Percentiles rank a stretch among this genome's conserved stretches.
Evolutionary conservation across 495 filamentous ascomycete species (phyloP).

Genomic region (Halenospora varia): DNA sequence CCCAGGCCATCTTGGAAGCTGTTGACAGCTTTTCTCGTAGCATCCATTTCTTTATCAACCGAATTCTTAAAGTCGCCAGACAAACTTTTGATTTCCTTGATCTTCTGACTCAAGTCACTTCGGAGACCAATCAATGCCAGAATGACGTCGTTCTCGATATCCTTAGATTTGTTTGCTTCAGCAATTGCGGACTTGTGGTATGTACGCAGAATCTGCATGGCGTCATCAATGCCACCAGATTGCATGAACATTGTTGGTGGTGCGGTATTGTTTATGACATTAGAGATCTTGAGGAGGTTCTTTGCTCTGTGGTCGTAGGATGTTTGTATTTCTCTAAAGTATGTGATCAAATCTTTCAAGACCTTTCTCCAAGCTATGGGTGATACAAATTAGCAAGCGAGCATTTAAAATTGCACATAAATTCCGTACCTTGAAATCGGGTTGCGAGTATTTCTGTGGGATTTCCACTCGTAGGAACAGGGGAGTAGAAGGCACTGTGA

Average conservation of each 20-base stretch:
- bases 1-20: conserved; percentile 76
- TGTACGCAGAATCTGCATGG: conserved; percentile 70
- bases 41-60: conserved; percentile 75
- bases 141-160: conserved; percentile 89
- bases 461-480: conserved; percentile 79
- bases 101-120: conserved; percentile 88
- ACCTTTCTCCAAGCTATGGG: conserved; percentile 85
- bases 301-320: conserved; percentile 87
- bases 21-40: conserved; percentile 65
- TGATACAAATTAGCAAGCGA: background rate
- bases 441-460: conserved; percentile 88
- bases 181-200: conserved; percentile 78
- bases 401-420: background rate
- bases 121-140: conserved; percentile 78
- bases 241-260: conserved; percentile 67
- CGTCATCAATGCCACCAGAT: conserved; percentile 80
- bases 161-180: conserved; percentile 83
- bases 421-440: conserved; percentile 76
- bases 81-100: conserved; percentile 93
- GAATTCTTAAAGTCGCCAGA: conserved; percentile 92
- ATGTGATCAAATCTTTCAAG: conserved; percentile 89
- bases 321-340: conserved; percentile 88
- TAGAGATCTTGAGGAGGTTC: conserved; percentile 74
- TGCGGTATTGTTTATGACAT: conserved; percentile 75
- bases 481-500: conserved; percentile 83